Percentiles rank a stretch among this genome's conserved stretches.
Evolutionary conservation across 2,329 filamentous ascomycete species (phyloP).

Genomic region (Diaporthe citrichinensis): DNA sequence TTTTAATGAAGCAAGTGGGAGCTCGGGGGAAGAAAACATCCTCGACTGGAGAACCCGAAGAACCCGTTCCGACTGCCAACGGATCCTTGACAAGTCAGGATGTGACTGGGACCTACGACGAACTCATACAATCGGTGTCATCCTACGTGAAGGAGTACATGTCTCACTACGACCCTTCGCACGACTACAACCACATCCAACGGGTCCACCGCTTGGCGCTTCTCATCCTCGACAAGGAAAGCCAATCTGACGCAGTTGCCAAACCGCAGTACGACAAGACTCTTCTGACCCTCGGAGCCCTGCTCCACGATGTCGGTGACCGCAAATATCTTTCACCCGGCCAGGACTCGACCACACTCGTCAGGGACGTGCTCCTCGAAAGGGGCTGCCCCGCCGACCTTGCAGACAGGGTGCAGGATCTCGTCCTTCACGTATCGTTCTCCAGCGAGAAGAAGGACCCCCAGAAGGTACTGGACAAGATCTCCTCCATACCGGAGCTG

Average conservation of each 20-base stretch:
- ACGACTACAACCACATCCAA: constrained; percentile 88
- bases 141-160: constrained; percentile 80
- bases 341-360: constrained; percentile 69
- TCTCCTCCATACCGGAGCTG: constrained; percentile 78
- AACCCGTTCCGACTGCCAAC: background rate
- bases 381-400: constrained; percentile 71
- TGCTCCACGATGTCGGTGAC: constrained; percentile 92
- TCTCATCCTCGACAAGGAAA: constrained; percentile 70
- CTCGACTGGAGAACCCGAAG: background rate
- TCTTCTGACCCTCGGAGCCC: constrained; percentile 76
- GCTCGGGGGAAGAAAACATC: background rate
- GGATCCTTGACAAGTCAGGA: background rate
- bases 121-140: constrained; percentile 68
- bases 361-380: constrained; percentile 68
- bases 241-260: constrained; percentile 40
- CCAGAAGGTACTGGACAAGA: constrained; percentile 67
- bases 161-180: constrained; percentile 84
- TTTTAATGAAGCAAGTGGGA: constrained; percentile 16
- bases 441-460: constrained; percentile 79
- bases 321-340: constrained; percentile 79
- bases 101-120: background rate
- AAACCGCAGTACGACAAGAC: constrained; percentile 58
- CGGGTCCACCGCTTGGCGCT: constrained; percentile 82
- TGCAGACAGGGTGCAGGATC: constrained; percentile 76
- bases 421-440: constrained; percentile 87